Conservation (phyloP, 2,329 filamentous ascomycete species). For the Alternaria sp. region DNA sequence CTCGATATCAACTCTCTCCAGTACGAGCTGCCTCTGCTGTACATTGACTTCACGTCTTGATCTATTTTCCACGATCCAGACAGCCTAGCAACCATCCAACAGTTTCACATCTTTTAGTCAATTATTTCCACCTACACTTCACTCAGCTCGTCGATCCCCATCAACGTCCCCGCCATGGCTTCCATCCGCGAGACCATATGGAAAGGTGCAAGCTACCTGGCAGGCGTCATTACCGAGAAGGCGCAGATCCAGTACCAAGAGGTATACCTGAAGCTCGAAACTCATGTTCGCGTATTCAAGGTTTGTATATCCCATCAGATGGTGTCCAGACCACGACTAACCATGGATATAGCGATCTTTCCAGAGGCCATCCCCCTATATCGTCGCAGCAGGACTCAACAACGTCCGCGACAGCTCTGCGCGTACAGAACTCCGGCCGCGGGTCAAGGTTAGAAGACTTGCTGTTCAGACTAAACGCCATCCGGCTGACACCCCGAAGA, state of each 20-base stretch:
- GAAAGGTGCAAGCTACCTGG: neutral
- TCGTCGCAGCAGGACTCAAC: neutral
- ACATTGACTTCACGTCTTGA: neutral
- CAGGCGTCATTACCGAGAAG: neutral
- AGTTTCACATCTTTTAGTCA: neutral
- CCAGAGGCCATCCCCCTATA: neutral
- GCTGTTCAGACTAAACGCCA: neutral
- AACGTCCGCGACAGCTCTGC: neutral
- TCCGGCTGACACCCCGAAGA: neutral
- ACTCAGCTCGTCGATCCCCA: neutral
- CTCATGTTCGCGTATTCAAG: neutral
- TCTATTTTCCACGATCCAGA: neutral
- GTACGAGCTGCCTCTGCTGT: neutral
- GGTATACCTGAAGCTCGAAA: neutral
- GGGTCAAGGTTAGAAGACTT: neutral
- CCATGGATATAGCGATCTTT: neutral
- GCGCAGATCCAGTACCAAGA: neutral
- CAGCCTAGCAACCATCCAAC: neutral
- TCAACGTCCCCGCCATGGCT: neutral
- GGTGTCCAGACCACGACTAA: neutral
- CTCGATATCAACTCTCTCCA: neutral
- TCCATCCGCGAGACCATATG: neutral
- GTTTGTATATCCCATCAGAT: neutral
- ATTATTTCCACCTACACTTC: neutral
- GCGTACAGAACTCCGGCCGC: neutral